Evolutionary conservation across 1,284 basidiomycete genomes (phyloP).

Genomic region (Schizopora paradoxa): DNA sequence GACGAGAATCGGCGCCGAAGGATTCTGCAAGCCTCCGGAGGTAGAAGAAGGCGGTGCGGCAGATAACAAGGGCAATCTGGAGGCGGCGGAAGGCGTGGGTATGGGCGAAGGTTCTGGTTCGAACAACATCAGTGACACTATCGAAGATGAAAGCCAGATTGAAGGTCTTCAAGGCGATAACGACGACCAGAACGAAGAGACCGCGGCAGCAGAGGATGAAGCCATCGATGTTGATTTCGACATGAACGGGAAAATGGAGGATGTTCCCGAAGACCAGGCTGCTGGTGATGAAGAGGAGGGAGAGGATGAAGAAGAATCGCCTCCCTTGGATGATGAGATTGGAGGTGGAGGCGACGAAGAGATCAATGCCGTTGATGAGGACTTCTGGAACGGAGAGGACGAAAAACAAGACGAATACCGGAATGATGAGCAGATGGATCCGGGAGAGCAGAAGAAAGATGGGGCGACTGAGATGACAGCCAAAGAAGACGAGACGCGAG

Average conservation of each 20-base stretch:
- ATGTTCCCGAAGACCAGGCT: slow-evolving; percentile 50
- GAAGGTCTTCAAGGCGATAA: slow-evolving; percentile 80
- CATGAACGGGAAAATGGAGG: slow-evolving; percentile 77
- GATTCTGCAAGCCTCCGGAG: slow-evolving; percentile 90
- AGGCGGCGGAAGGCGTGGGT: slow-evolving; percentile 71
- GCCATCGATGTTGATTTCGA: slow-evolving; percentile 54
- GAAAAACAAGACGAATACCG: slow-evolving; percentile 25
- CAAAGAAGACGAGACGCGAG: slow-evolving; percentile 14
- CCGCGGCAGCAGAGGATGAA: slow-evolving; percentile 60
- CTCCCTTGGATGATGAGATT: slow-evolving; percentile 32
- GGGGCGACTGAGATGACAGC: too few species aligned
- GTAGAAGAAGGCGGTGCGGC: slow-evolving; percentile 44
- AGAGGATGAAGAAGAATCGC: slow-evolving; percentile 31
- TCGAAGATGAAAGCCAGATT: slow-evolving; percentile 93
- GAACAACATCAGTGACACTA: slow-evolving; percentile 88
- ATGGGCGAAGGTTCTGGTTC: slow-evolving; percentile 81
- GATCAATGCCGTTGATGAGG: slow-evolving; percentile 37
- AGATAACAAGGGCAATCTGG: slow-evolving; percentile 46
- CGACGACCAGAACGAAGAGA: slow-evolving; percentile 62
- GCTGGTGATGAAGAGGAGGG: slow-evolving; percentile 25
- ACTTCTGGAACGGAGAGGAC: slow-evolving; percentile 30
- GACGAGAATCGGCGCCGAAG: slow-evolving; percentile 73
- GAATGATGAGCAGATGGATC: slow-evolving; percentile 25
- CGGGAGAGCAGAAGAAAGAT: slow-evolving; percentile 22
- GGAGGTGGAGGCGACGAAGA: slow-evolving; percentile 35